Percentiles rank a stretch among this genome's conserved stretches.
These are phyloP conservation scores for Helotiales sp. DNA, from an alignment of 2,329 filamentous ascomycete species.

Conservation along the genomic window DNA sequence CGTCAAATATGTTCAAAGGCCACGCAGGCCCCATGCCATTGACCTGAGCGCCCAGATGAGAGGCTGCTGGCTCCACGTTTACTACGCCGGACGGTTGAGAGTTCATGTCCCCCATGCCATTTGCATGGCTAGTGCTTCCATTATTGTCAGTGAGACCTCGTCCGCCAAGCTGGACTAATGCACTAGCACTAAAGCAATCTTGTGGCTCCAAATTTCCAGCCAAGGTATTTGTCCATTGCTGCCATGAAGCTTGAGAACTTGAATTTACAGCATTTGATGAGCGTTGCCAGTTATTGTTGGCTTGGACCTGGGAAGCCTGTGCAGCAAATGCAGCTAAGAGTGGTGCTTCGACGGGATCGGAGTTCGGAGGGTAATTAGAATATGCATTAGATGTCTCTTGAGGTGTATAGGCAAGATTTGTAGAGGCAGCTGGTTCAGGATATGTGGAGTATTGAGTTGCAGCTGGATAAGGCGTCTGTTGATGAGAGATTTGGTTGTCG, in stretches of 20 bases:
- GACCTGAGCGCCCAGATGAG: neutral
- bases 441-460: conserved; percentile 34
- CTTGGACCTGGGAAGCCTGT: conserved; percentile 37
- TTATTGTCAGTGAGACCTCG: conserved; percentile 20
- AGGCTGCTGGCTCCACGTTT: conserved; percentile 1
- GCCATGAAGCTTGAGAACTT: conserved; percentile 32
- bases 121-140: conserved; percentile 1
- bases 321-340: conserved; percentile 29
- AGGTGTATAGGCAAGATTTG: conserved; percentile 23
- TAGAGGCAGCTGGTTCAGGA: conserved; percentile 22
- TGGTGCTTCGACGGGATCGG: conserved; percentile 27
- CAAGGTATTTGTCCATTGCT: conserved; percentile 33
- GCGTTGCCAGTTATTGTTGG: conserved; percentile 23
- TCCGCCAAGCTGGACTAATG: conserved; percentile 34
- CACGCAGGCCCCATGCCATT: conserved; percentile 16
- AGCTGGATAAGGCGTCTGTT: conserved; percentile 32
- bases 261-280: conserved; percentile 18
- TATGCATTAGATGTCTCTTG: conserved; percentile 23
- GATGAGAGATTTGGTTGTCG: conserved; percentile 26
- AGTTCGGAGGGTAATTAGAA: conserved; percentile 16
- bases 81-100: neutral
- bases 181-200: conserved; percentile 34
- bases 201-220: conserved; percentile 32
- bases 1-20: conserved; percentile 32
- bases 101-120: conserved; percentile 3